phyloP scores from a whole-genome alignment of 148 eudicot genomes.

The Camellia japonica region DNA sequence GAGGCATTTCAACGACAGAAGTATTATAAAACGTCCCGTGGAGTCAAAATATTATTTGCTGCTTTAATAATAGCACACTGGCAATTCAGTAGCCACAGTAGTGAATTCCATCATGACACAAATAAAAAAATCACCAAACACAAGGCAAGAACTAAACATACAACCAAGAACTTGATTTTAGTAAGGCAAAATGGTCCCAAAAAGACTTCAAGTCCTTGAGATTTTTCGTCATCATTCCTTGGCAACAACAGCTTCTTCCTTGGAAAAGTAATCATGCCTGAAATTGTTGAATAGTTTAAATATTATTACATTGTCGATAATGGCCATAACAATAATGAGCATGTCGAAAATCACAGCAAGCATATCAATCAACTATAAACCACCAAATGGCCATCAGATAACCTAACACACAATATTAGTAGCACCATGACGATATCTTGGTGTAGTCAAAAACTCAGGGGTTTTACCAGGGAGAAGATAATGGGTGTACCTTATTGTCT shows the following conservation, averaged over 20 bases:
- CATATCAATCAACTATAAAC: not conserved
- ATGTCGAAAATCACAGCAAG: not conserved
- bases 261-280: constrained; percentile 64
- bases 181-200: not conserved
- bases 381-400: not conserved
- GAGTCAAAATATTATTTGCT: not conserved
- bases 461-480: too few species aligned
- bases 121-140: not conserved
- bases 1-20: not conserved
- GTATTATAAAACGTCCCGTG: not conserved
- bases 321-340: not conserved
- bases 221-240: constrained; percentile 53
- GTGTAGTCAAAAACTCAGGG: too few species aligned
- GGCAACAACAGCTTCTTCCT: constrained; percentile 51
- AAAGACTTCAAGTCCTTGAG: not conserved
- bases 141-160: not conserved
- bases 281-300: not conserved
- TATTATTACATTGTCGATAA: not conserved
- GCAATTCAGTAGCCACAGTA: not conserved
- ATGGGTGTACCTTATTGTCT: too few species aligned
- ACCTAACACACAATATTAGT: not conserved
- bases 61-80: not conserved
- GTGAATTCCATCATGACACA: not conserved
- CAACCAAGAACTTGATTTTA: constrained; percentile 5
- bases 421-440: too few species aligned